A percentile compares a stretch with the other conserved stretches of the same genome.
Conservation (phyloP, 192 early-diverging fungal genomes). For the Lobosporangium transversale region DNA sequence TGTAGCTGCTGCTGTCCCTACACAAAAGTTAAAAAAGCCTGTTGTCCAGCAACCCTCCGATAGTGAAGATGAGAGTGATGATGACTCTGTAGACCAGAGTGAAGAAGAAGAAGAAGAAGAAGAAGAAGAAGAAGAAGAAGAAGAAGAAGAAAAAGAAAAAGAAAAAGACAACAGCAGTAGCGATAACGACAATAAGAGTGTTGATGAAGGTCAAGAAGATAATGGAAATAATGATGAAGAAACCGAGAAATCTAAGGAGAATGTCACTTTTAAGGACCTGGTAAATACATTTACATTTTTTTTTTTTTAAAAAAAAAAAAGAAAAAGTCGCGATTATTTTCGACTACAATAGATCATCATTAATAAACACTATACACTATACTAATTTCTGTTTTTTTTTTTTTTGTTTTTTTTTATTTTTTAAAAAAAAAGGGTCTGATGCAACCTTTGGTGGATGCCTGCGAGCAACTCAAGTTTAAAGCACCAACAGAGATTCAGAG, state of each 20-base stretch:
- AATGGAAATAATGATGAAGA: background rate
- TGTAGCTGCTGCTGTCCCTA: background rate
- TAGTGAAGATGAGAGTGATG: background rate
- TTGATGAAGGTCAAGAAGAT: background rate
- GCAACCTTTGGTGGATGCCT: conserved; percentile 87
- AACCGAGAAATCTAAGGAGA: conserved; percentile 10
- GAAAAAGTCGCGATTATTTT: too few relatives aligned
- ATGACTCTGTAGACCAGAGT: conserved; percentile 1
- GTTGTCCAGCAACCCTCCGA: conserved; percentile 3
- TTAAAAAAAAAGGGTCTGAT: conserved; percentile 93
- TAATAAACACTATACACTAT: too few relatives aligned
- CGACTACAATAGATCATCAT: too few relatives aligned
- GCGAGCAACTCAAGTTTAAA: conserved; percentile 88
- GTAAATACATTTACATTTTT: too few relatives aligned
- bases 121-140: background rate
- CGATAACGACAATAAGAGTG: background rate
- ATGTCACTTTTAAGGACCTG: conserved; percentile 45
- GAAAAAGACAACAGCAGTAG: background rate
- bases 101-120: conserved; percentile 10
- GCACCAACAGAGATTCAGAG: conserved; percentile 92
- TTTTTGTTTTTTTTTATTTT: too few relatives aligned
- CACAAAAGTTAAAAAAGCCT: too few relatives aligned
- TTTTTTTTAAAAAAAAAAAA: too few relatives aligned
- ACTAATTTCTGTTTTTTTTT: too few relatives aligned
- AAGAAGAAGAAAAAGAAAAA: conserved; percentile 1